A percentile compares a stretch with the other conserved stretches of the same genome.
These are phyloP conservation scores for Lathyrus tuberosus DNA, from an alignment of 306 rosid genomes.

Conservation along the genomic window DNA sequence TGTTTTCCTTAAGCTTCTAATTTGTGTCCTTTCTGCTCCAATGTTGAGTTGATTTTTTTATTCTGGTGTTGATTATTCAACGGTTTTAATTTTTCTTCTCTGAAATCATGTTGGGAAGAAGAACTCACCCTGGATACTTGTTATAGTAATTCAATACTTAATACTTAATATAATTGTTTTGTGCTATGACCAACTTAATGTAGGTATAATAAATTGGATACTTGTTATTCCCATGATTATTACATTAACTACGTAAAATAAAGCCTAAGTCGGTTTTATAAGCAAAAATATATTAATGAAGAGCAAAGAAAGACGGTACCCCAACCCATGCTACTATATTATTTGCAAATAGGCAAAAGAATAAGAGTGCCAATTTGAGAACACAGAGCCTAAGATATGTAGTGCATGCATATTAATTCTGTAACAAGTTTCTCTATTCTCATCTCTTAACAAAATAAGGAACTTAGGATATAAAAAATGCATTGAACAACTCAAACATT, in stretches of 20 bases:
- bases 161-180: too few relatives aligned
- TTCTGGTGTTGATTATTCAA: too few relatives aligned
- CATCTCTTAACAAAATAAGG: background rate
- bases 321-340: background rate
- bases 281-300: background rate
- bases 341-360: background rate
- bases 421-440: background rate
- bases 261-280: background rate
- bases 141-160: too few relatives aligned
- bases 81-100: too few relatives aligned
- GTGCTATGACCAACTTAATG: background rate
- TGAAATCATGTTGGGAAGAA: too few relatives aligned
- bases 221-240: background rate
- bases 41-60: too few relatives aligned
- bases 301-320: background rate
- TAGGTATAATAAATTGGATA: background rate
- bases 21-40: too few relatives aligned
- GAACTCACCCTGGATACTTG: too few relatives aligned
- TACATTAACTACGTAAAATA: background rate
- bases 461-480: background rate
- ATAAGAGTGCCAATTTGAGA: background rate
- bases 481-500: slow-evolving; percentile 1
- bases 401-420: background rate
- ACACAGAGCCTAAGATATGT: background rate
- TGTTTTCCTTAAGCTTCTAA: too few relatives aligned